Evolutionary conservation across 306 rosid species (phyloP), one percentile per base, ranked within the genome.

Genomic region (Parietaria judaica): DNA sequence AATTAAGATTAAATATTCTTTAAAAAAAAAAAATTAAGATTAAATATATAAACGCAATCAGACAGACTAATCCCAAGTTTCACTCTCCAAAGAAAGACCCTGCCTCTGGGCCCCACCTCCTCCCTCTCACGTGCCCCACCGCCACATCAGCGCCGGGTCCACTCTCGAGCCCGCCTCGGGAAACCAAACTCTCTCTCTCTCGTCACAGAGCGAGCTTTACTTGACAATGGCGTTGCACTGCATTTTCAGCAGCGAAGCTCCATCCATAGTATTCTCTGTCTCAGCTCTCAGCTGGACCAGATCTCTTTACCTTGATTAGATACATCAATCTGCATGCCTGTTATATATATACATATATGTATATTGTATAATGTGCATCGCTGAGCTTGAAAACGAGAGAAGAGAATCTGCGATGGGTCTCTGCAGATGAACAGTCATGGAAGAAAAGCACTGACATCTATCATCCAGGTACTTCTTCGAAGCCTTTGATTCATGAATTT

Each of bases 101-200:
- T 36, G 17, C 9, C 36, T 14, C 15, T 23, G 31, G 31, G 4
- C 11, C 38, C 36, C 12, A 5, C 56, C 45, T 5, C 45, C 45
- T 41, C 53, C 56, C 41, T 15, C 37, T 9, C 64, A 60, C 64
- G 64, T 60, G 64, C 36, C 53, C 6, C 13, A 39, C 11, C 31
- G 51, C 64, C 64, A 44, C 64, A 37, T 56, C 15, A 36, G 10
- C 36, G 3, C 7, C 12, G 3, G 36, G 41, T 8, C 41, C 5
- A 17, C 7, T 3, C 10, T 9, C 4, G 10, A 15, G 17, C 36
- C 37, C 11, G 36, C 56, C 36, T 53, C 7, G 36, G 57, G 57
- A 53, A 23, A 4, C 37, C 57, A 11, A 53, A 9, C 13, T 53
- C 57, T 11, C 13, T 34, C 60, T 13, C 4, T 16, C 36, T 23